Percentiles rank a stretch among this genome's conserved stretches.
phyloP scores from a whole-genome alignment of 177 flowering plant genomes.

The Vitis hybrid region DNA sequence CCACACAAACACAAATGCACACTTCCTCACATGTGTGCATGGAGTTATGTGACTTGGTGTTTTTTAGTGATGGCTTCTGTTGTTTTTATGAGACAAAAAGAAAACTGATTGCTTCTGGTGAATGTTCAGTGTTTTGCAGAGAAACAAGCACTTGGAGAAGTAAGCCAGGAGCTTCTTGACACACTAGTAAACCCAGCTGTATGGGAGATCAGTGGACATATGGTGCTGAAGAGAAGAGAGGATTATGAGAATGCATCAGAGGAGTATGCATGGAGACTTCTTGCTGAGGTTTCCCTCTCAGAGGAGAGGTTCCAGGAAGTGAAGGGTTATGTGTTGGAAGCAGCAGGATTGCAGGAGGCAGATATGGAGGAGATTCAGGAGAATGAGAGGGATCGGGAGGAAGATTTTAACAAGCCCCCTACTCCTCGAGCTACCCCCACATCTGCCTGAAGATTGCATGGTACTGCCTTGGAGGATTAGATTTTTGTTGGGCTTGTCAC shows the following conservation, averaged over 20 bases:
- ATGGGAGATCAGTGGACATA: slow-evolving; percentile 90
- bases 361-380: slow-evolving; percentile 3
- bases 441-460: slow-evolving; percentile 25
- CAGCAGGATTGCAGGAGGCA: slow-evolving; percentile 26
- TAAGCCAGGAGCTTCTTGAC: slow-evolving; percentile 67
- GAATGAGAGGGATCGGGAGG: slow-evolving; percentile 8
- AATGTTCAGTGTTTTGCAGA: slow-evolving; percentile 70
- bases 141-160: slow-evolving; percentile 82
- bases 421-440: slow-evolving; percentile 9
- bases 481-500: not conserved
- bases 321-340: slow-evolving; percentile 50
- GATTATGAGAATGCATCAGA: slow-evolving; percentile 71
- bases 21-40: no score
- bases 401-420: slow-evolving; percentile 15
- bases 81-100: not conserved
- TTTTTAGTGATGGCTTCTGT: not conserved
- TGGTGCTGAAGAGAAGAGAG: slow-evolving; percentile 69
- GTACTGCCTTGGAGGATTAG: slow-evolving; percentile 21
- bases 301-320: slow-evolving; percentile 71
- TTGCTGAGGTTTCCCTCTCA: slow-evolving; percentile 74
- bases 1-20: no score
- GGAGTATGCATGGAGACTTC: slow-evolving; percentile 66
- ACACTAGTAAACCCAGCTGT: slow-evolving; percentile 85
- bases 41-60: no score
- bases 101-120: slow-evolving; percentile 3